Base-by-base conservation (phyloP, 2,329 filamentous ascomycete genomes). In the Talaromyces verruculosus region DNA sequence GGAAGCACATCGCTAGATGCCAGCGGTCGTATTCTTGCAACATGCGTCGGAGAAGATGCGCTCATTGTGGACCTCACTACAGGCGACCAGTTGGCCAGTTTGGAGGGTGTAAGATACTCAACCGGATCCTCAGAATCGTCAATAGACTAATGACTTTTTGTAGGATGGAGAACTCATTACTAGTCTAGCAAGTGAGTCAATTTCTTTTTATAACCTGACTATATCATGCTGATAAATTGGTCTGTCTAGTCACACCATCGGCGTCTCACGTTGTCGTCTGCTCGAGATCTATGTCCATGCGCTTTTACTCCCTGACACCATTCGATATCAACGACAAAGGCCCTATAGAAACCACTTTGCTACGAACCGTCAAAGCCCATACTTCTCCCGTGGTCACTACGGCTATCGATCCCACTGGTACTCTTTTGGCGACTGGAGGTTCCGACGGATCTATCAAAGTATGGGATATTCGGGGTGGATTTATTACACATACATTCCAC, bases 361-460 rank as follows among this genome's bases (percentile, higher is more conserved):
- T 91, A 17, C 88, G 93, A 72, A 93, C 92, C 2, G 79, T 97
- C 37, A 97, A 97, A 77, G 93, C 95, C 7, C 95, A 98, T 75
- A 86, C 88, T 0, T 93, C 94, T 2, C 95, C 96, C 0, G 93
- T 98, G 1, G 89, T 97, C 1, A 92, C 94, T 8, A 84, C 94
- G 15, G 89, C 92, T 0, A 88, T 95, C 68, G 95, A 99, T 76
- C 85, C 87, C 63, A 97, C 93, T 1, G 91, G 93, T 73, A 96
- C 94, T 1, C 83, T 99, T 13, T 84, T 99, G 51, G 95, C 93
- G 17, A 98, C 94, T 17, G 95, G 96, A 68, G 92, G 91, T 59
- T 93, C 95, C 3, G 95, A 99, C 75, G 95, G 95, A 28, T 87
- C 91, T 0, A 91, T 98, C 72, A 99, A 99, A 78, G 89, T 99